Evolutionary conservation across 2,329 filamentous ascomycete genomes (phyloP).

Genomic region (Berkeleyomyces basicola): DNA sequence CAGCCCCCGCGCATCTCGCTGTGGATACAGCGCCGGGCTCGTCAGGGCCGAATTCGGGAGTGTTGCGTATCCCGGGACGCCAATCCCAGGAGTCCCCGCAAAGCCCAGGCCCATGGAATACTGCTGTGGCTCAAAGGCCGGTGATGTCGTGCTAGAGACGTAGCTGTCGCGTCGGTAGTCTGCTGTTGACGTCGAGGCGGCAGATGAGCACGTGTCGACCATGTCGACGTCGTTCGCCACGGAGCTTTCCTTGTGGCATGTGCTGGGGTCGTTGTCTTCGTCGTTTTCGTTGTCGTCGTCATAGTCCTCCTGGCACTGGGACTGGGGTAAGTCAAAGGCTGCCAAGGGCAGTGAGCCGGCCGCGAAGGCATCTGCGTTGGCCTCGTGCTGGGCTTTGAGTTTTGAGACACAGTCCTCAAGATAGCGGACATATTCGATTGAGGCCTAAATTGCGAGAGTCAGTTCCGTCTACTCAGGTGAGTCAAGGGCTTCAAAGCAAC

Average conservation of each 20-base stretch:
- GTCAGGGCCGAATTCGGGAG: conserved; percentile 36
- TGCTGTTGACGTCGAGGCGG: conserved; percentile 31
- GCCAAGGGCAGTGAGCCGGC: background rate
- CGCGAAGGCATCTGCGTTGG: conserved; percentile 17
- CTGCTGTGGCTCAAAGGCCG: conserved; percentile 38
- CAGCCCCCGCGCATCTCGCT: conserved; percentile 28
- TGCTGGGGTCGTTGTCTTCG: conserved; percentile 37
- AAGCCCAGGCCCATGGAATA: conserved; percentile 19
- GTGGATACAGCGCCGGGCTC: conserved; percentile 39
- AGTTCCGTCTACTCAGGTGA: background rate
- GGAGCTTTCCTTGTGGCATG: conserved; percentile 24
- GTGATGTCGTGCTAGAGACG: conserved; percentile 36
- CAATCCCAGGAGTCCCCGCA: background rate
- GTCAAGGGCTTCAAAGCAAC: background rate
- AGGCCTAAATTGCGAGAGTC: conserved; percentile 41
- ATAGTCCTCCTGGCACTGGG: conserved; percentile 18
- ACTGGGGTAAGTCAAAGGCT: conserved; percentile 3
- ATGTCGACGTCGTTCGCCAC: conserved; percentile 28
- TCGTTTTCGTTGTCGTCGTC: conserved; percentile 28
- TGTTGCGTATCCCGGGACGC: conserved; percentile 21
- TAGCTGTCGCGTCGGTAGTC: conserved; percentile 36
- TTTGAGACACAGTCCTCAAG: conserved; percentile 75
- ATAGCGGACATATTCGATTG: conserved; percentile 91
- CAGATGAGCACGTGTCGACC: conserved; percentile 35
- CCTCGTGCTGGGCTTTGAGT: conserved; percentile 46